Percentiles rank a stretch among this genome's conserved stretches.
Conservation (phyloP, 192 early-diverging fungal genomes). For the Rhizophagus sp. region DNA sequence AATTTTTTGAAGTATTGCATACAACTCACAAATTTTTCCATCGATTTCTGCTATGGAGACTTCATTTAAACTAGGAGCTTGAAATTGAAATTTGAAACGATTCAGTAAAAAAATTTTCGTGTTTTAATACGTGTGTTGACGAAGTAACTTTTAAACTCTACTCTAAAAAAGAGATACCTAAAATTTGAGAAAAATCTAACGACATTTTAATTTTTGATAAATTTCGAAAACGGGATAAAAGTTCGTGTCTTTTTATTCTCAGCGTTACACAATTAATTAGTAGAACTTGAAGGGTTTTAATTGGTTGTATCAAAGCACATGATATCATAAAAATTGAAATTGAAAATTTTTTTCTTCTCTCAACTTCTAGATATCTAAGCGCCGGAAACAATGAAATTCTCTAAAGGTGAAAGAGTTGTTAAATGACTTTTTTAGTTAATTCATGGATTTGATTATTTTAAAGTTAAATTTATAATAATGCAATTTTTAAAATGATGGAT, state of each 20-base stretch:
- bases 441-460: neutral
- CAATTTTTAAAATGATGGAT: neutral
- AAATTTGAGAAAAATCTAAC: neutral
- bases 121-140: neutral
- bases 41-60: slow-evolving; percentile 19
- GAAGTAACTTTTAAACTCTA: neutral
- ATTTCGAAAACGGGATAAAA: neutral
- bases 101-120: neutral
- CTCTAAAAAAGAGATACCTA: neutral
- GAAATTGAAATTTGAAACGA: neutral
- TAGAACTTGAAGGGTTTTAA: neutral
- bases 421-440: neutral
- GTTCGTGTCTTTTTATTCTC: neutral
- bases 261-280: neutral
- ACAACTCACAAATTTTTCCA: slow-evolving; percentile 12
- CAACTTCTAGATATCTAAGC: neutral
- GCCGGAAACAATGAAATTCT: neutral
- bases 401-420: slow-evolving; percentile 12
- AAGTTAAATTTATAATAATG: too few relatives aligned
- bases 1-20: neutral
- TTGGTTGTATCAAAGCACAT: neutral
- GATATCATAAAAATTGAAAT: neutral
- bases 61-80: neutral
- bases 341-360: neutral
- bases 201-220: neutral